phyloP scores from a whole-genome alignment of 352 stramenopile genomes.

The Phytophthora kernoviae region DNA sequence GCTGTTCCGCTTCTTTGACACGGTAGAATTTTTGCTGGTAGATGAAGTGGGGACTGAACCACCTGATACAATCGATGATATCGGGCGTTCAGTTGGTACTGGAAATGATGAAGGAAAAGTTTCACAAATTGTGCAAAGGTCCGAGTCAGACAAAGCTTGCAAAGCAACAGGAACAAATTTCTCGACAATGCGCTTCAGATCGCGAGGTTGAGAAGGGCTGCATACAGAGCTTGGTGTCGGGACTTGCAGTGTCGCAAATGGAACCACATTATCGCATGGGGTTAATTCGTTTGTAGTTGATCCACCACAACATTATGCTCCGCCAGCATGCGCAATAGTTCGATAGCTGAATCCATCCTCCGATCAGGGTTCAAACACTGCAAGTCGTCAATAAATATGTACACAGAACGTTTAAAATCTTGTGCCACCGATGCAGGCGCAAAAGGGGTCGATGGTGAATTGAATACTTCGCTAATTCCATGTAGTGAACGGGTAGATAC shows the following conservation, averaged over 20 bases:
- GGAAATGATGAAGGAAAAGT: slow-evolving; percentile 10
- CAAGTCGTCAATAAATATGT: slow-evolving; percentile 72
- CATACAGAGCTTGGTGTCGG: neutral
- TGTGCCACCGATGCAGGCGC: neutral
- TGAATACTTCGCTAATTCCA: neutral
- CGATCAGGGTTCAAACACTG: slow-evolving; percentile 36
- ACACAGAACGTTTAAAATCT: slow-evolving; percentile 8
- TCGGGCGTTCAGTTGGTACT: neutral
- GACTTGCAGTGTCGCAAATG: slow-evolving; percentile 36
- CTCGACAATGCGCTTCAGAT: slow-evolving; percentile 32
- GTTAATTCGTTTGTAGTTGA: slow-evolving; percentile 33
- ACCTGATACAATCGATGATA: neutral
- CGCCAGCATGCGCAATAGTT: slow-evolving; percentile 53
- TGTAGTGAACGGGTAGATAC: neutral
- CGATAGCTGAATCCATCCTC: slow-evolving; percentile 39
- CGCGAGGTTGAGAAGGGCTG: neutral
- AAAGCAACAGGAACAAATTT: slow-evolving; percentile 47
- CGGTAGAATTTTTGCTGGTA: neutral
- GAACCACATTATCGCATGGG: slow-evolving; percentile 28
- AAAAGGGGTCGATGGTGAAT: neutral
- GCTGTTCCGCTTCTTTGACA: slow-evolving; percentile 34
- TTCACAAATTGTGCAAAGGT: slow-evolving; percentile 60
- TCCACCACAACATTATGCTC: slow-evolving; percentile 52
- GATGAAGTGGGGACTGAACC: neutral
- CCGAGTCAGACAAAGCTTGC: slow-evolving; percentile 35